Conservation (phyloP, 2,329 filamentous ascomycete species). For the Huntiella abstrusa region DNA sequence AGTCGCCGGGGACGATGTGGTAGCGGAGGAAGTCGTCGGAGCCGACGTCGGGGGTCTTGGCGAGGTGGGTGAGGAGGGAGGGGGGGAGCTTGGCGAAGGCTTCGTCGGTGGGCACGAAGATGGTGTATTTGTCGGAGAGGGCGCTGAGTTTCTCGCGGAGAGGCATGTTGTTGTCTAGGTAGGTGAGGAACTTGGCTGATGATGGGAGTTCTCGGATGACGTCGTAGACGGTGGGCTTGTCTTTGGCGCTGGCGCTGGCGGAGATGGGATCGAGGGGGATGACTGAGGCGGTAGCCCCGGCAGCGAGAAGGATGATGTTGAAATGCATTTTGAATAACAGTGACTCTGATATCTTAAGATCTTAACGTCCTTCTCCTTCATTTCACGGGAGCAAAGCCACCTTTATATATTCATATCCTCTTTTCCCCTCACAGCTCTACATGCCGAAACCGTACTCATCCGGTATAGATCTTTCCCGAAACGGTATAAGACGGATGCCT, state of each 20-base stretch:
- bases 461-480: too few relatives aligned
- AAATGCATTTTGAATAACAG: too few relatives aligned
- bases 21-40: slow-evolving; percentile 39
- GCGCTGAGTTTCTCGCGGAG: slow-evolving; percentile 57
- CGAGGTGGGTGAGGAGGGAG: slow-evolving; percentile 36
- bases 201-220: slow-evolving; percentile 14
- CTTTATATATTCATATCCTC: too few relatives aligned
- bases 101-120: slow-evolving; percentile 61
- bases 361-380: too few relatives aligned
- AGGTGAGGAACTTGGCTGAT: slow-evolving; percentile 5
- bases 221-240: slow-evolving; percentile 10
- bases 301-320: slow-evolving; percentile 1
- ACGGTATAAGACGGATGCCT: too few relatives aligned
- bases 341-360: too few relatives aligned
- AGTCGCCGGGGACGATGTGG: slow-evolving; percentile 51
- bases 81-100: slow-evolving; percentile 49
- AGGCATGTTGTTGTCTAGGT: slow-evolving; percentile 42
- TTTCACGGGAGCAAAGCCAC: too few relatives aligned
- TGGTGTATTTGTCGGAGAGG: slow-evolving; percentile 52
- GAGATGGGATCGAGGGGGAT: slow-evolving; percentile 2
- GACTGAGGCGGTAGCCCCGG: slow-evolving; percentile 5
- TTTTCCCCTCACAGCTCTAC: too few relatives aligned
- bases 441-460: too few relatives aligned
- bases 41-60: slow-evolving; percentile 15
- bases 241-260: neutral